Evolutionary conservation across 73 alveolate species (phyloP).

Genomic region (Chromera velia): DNA sequence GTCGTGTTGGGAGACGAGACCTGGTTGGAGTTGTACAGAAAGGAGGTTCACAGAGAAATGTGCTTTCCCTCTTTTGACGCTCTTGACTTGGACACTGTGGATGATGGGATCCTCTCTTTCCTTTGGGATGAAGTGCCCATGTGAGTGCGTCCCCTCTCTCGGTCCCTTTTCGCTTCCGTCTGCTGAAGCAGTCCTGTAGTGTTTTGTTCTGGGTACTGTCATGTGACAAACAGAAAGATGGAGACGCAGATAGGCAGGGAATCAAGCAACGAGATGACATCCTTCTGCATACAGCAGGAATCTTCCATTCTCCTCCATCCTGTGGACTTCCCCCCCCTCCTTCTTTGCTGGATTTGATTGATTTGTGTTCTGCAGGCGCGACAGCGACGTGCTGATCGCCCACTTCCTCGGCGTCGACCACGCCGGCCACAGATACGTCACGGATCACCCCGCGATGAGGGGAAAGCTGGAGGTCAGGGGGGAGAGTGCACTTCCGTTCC

Average conservation of each 20-base stretch:
- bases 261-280: too few relatives aligned
- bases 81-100: constrained; percentile 57
- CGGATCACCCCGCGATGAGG: constrained; percentile 41
- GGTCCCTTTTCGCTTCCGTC: too few relatives aligned
- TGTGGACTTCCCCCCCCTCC: too few relatives aligned
- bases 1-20: constrained; percentile 64
- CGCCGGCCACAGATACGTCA: constrained; percentile 61
- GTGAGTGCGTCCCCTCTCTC: too few relatives aligned
- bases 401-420: constrained; percentile 72
- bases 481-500: too few relatives aligned
- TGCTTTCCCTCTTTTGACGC: constrained; percentile 56
- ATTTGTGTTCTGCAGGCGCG: constrained; percentile 6
- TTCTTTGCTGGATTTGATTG: not conserved
- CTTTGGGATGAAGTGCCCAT: not conserved
- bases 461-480: too few relatives aligned
- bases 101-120: constrained; percentile 17
- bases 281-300: too few relatives aligned
- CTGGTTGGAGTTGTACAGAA: constrained; percentile 57
- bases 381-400: constrained; percentile 37
- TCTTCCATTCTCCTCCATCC: too few relatives aligned
- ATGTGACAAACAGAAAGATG: too few relatives aligned
- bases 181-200: too few relatives aligned
- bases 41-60: constrained; percentile 26
- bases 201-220: too few relatives aligned
- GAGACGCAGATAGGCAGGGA: too few relatives aligned